Percentiles rank a stretch among this genome's conserved stretches.
These are phyloP conservation scores for Hypoxylon perforatum DNA, from an alignment of 495 filamentous ascomycete species.

Conservation along the genomic window DNA sequence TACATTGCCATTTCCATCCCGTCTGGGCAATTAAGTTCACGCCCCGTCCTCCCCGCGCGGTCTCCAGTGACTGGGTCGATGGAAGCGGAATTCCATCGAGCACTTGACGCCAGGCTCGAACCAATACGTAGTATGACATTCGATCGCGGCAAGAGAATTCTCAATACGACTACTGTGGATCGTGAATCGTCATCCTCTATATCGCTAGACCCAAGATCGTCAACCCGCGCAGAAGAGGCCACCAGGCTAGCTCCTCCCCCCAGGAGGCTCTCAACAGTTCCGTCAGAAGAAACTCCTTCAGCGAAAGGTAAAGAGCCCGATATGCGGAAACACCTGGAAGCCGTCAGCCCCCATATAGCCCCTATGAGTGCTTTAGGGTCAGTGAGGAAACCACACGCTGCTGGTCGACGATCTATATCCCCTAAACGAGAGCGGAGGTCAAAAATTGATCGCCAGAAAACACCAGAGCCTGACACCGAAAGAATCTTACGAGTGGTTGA, in stretches of 20 bases:
- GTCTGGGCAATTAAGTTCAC: conserved; percentile 42
- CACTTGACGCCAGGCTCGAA: conserved; percentile 1
- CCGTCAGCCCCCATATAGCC: background rate
- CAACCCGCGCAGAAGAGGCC: conserved; percentile 3
- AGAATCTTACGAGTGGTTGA: conserved; percentile 6
- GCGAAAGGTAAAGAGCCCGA: conserved; percentile 25
- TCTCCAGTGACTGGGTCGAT: conserved; percentile 12
- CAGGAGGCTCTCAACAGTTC: conserved; percentile 27
- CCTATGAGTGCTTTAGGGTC: conserved; percentile 24
- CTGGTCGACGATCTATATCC: background rate
- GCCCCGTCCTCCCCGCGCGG: conserved; percentile 3
- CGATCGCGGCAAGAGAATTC: conserved; percentile 25
- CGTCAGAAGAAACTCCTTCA: conserved; percentile 13
- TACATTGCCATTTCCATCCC: conserved; percentile 67
- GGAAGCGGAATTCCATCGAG: conserved; percentile 11
- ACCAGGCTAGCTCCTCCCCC: conserved; percentile 34
- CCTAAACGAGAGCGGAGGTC: background rate
- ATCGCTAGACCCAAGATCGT: conserved; percentile 18
- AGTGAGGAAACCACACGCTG: background rate
- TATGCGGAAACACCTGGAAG: background rate
- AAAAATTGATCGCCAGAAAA: background rate
- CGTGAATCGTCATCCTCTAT: conserved; percentile 44
- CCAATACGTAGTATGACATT: conserved; percentile 22
- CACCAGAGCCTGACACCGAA: background rate
- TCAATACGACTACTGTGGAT: conserved; percentile 43